Conservation (phyloP, 352 stramenopile genomes). For the Blastocystis sp. region DNA sequence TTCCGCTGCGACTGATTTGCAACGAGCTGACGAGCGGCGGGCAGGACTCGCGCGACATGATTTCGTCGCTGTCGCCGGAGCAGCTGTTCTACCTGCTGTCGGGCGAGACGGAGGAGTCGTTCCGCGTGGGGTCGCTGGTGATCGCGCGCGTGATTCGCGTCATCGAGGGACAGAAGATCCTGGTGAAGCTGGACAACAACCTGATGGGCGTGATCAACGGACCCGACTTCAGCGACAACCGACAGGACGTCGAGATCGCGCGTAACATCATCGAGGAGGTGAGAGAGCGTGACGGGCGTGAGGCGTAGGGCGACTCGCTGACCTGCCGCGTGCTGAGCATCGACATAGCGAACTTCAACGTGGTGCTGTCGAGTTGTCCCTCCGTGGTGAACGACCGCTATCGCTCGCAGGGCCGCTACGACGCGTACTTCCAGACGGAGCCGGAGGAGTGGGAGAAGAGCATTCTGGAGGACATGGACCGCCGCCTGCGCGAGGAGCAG, state of each 20-base stretch:
- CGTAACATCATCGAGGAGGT: constrained; percentile 27
- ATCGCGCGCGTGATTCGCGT: constrained; percentile 12
- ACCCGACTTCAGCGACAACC: constrained; percentile 52
- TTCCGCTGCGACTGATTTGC: constrained; percentile 17
- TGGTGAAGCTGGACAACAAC: constrained; percentile 44
- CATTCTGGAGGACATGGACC: neutral
- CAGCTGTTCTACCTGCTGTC: constrained; percentile 25
- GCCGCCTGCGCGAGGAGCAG: neutral
- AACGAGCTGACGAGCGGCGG: constrained; percentile 45
- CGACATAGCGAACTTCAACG: constrained; percentile 22
- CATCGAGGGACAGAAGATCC: neutral
- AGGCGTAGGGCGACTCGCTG: neutral
- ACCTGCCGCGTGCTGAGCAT: constrained; percentile 51
- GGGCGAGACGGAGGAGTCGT: constrained; percentile 23
- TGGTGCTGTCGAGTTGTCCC: neutral
- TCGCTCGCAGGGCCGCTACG: neutral
- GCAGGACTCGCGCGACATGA: neutral
- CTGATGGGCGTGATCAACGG: constrained; percentile 24
- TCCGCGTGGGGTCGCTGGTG: constrained; percentile 45
- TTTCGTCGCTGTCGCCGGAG: neutral
- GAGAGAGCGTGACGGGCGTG: neutral
- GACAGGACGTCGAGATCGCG: constrained; percentile 33
- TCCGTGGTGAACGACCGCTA: constrained; percentile 9
- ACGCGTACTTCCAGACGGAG: constrained; percentile 35
- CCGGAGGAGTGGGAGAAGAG: constrained; percentile 32